Base-by-base conservation (phyloP, 495 filamentous ascomycete genomes). In the Tuber umbilicatum region DNA sequence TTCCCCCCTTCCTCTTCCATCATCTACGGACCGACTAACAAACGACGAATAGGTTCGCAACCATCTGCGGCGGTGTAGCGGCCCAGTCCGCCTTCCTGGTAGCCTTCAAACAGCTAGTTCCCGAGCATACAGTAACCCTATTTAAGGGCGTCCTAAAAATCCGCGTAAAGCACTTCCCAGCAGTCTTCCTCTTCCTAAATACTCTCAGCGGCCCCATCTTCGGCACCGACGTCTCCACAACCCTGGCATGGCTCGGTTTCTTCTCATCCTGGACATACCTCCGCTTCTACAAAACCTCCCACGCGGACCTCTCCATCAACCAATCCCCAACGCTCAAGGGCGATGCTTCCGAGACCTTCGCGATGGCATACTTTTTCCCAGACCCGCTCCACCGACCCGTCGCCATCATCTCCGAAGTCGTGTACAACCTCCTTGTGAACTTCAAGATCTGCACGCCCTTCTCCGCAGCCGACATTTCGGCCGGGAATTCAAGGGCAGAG, bases 81-180 rank as follows among this genome's bases (percentile, higher is more conserved):
- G 87, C 97, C 70, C 94, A 97, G 84, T 93, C 92, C 43, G 93
- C 92, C 75, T 98, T 97, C 86, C 90, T 99, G 74, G 94, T 99
- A 80, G 93, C 95, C 73, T 97, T 98, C 85, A 97, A 97, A 84
- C 96, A 99, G 83, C 92, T 99, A 45, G 93, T 98, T 35, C 95
- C 95, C 40, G 93, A 97, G 82, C 95, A 99, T 84, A 98, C 95
- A n/a, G 94, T 99, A 55, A 92, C 94, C 0, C 88, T 99, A 76
- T 92, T 97, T 85, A 90, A 91, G 76, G 92, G 93, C 73, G 84
- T 97, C 69, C 82, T 99, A 70, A 96, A 94, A 72, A 88, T 97
- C 80, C 93, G 95, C 72, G 93, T 99, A 19, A 93, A 93, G 78
- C 93, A 95, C 79, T 97, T 98, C 82, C 95, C 95, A 14, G 91